Conservation (phyloP, 768 basidiomycete genomes). For the Roridomyces roridus region DNA sequence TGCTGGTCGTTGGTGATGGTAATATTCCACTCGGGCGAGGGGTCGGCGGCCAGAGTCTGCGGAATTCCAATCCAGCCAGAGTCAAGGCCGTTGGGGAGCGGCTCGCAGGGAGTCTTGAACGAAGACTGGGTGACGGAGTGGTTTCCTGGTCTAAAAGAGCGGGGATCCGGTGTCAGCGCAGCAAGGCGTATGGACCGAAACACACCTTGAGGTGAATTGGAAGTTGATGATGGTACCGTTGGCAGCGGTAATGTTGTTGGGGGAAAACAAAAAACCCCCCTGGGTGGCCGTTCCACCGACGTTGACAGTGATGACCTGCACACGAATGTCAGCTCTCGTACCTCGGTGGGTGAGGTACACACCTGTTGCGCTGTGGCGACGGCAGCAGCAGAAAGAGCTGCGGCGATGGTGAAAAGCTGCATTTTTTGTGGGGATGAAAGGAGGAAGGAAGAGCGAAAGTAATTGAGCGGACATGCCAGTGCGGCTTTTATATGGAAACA, state of each 20-base stretch:
- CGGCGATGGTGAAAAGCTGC: not conserved
- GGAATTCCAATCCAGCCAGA: constrained; percentile 56
- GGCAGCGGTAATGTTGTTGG: constrained; percentile 45
- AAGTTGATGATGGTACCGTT: constrained; percentile 55
- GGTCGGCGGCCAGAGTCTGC: constrained; percentile 11
- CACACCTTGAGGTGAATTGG: constrained; percentile 50
- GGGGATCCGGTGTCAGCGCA: not conserved
- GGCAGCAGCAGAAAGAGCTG: not conserved
- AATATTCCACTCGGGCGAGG: constrained; percentile 50
- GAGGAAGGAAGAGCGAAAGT: too few relatives aligned
- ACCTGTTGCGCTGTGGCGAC: not conserved
- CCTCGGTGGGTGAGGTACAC: not conserved
- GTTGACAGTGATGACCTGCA: too few relatives aligned
- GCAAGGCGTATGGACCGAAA: constrained; percentile 15
- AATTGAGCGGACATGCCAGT: too few relatives aligned
- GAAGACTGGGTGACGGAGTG: constrained; percentile 60
- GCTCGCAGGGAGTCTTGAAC: constrained; percentile 51
- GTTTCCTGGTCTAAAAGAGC: constrained; percentile 53
- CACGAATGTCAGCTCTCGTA: too few relatives aligned
- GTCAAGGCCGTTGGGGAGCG: constrained; percentile 52
- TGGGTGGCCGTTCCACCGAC: not conserved
- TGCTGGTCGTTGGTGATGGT: constrained; percentile 53
- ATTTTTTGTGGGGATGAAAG: not conserved
- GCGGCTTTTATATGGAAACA: too few relatives aligned
- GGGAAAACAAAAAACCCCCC: constrained; percentile 53